These are phyloP conservation scores for Dioszegia crocea DNA, from an alignment of 768 basidiomycete genomes.

Conservation along the genomic window DNA sequence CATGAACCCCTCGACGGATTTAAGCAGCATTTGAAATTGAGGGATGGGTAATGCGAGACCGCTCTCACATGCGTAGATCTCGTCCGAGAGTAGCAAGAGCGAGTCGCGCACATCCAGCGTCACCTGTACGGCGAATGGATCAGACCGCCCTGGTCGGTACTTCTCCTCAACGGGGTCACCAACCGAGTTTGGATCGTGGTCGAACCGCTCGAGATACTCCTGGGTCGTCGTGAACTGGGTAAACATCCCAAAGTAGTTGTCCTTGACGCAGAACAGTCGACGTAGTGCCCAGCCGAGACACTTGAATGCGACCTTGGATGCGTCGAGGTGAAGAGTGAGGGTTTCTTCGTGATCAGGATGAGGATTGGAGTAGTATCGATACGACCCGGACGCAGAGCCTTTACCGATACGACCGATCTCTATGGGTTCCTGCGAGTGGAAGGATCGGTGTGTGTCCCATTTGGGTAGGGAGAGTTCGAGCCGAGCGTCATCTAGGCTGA, in stretches of 20 bases:
- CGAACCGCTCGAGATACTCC: slow-evolving; percentile 74
- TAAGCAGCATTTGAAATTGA: slow-evolving; percentile 68
- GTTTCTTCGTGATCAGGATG: slow-evolving; percentile 71
- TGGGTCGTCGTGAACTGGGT: slow-evolving; percentile 84
- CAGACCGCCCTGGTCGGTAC: slow-evolving; percentile 76
- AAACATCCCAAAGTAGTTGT: slow-evolving; percentile 92
- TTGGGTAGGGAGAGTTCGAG: slow-evolving; percentile 68
- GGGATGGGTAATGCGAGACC: slow-evolving; percentile 60
- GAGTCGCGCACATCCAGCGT: slow-evolving; percentile 57
- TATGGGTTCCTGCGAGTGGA: slow-evolving; percentile 60
- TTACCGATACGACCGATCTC: slow-evolving; percentile 61
- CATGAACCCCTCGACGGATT: slow-evolving; percentile 83
- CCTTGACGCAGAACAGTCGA: slow-evolving; percentile 78
- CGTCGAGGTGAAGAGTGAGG: slow-evolving; percentile 61
- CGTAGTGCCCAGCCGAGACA: slow-evolving; percentile 82
- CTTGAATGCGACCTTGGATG: slow-evolving; percentile 55
- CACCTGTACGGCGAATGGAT: slow-evolving; percentile 73
- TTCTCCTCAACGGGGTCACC: slow-evolving; percentile 79
- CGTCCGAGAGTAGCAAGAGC: slow-evolving; percentile 60
- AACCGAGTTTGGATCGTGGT: slow-evolving; percentile 56
- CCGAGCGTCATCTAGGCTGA: slow-evolving; percentile 60
- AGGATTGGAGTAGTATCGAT: slow-evolving; percentile 67
- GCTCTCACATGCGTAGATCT: slow-evolving; percentile 48
- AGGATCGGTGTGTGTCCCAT: slow-evolving; percentile 77
- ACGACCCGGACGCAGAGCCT: slow-evolving; percentile 64